Conservation (phyloP, 2,329 filamentous ascomycete species). For the Penicillium corylophilum region DNA sequence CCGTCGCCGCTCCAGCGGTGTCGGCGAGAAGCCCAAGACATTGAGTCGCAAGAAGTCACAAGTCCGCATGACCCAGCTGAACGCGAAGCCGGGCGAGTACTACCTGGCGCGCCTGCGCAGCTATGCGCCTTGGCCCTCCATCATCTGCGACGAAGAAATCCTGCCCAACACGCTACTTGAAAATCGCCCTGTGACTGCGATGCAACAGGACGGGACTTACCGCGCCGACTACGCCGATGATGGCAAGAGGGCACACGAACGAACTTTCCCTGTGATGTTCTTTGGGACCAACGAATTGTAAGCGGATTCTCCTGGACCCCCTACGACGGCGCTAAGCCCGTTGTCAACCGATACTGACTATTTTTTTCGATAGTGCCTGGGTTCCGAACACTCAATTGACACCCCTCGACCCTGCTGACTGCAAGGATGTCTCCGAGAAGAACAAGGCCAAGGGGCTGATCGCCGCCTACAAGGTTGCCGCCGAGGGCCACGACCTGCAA, state of each 20-base stretch:
- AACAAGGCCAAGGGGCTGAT: constrained; percentile 77
- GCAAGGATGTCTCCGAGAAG: constrained; percentile 65
- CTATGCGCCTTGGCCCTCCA: constrained; percentile 89
- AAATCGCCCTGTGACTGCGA: constrained; percentile 79
- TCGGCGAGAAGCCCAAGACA: constrained; percentile 64
- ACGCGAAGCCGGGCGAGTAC: constrained; percentile 87
- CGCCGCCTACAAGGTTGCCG: constrained; percentile 75
- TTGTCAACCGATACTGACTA: constrained; percentile 12
- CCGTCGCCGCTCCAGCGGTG: constrained; percentile 71
- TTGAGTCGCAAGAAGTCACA: constrained; percentile 82
- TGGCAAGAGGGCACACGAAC: constrained; percentile 79
- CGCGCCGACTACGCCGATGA: constrained; percentile 83
- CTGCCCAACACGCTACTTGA: constrained; percentile 75
- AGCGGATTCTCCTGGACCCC: constrained; percentile 45
- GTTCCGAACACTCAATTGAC: constrained; percentile 80
- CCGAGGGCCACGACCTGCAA: constrained; percentile 72
- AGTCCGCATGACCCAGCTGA: constrained; percentile 66
- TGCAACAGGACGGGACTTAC: constrained; percentile 78
- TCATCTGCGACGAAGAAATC: constrained; percentile 94
- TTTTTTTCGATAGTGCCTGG: constrained; percentile 68
- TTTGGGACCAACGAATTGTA: constrained; percentile 95
- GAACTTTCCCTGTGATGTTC: constrained; percentile 94
- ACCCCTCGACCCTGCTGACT: constrained; percentile 71
- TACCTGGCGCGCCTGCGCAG: constrained; percentile 94
- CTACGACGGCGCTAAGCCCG: background rate